Evolutionary conservation across 176 grass and related monocot genomes (phyloP), one percentile per base, ranked within the genome.

Genomic region (Rhynchospora tenuis): DNA sequence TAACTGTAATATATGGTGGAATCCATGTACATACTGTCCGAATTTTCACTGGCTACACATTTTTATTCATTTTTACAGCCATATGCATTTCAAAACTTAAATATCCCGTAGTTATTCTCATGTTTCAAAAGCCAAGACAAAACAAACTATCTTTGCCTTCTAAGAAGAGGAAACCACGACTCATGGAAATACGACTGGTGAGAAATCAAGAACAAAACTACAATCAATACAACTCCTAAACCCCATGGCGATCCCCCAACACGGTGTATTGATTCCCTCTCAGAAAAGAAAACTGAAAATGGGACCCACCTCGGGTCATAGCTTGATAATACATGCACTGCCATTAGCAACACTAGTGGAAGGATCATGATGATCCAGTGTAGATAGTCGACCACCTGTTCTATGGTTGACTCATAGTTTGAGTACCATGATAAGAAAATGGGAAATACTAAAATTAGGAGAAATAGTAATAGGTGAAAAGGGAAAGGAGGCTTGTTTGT

Each of bases 131-230:
- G 33, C 17, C 7, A 45, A 6, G 3, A 47, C 3, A 9, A 47
- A 47, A 23, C 16, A 72, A 72, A 46, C 68, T 52, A 65, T 50
- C 44, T 47, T 28, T 82, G 79, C 79, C 59, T 65, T 64, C 76
- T 87, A 47, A 84, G 51, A 54, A 86, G 58, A 73, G 78, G 78
- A 55, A 90, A 77, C 61, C 77, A 87, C 16, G 72, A 78, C 27
- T 85, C 74, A 28, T 71, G 82, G 27, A 69, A 89, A 68, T 38
- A 89, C 16, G 84, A 89, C 80, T 84, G 82, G 60, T 83, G 62
- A 64, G 82, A 88, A 75, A 88, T 73, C 86, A 91, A 74, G 79
- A 86, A 82, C 50, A 85, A 6, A 63, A 89, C 63, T 22, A 89
- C 24, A 13, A 89, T 27, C 27, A 82, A 56, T 8, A 81, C 16